These are phyloP conservation scores for Rhynchospora tenuis DNA, from an alignment of 176 grass and related monocot genomes.

Conservation along the genomic window DNA sequence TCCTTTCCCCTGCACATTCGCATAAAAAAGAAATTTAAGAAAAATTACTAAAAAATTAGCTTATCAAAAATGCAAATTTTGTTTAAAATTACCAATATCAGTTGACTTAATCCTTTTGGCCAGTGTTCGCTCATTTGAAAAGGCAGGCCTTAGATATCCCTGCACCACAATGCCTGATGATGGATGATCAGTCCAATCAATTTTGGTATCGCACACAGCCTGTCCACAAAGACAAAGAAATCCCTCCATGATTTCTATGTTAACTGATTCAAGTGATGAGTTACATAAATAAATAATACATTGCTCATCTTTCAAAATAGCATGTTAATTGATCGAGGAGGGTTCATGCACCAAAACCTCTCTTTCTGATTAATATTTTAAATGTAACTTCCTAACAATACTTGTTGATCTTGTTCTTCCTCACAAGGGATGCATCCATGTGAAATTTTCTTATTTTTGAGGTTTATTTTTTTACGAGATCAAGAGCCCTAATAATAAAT, in stretches of 20 bases:
- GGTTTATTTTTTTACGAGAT: neutral
- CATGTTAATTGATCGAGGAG: neutral
- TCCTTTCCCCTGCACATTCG: constrained; percentile 32
- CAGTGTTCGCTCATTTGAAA: constrained; percentile 68
- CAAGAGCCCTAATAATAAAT: neutral
- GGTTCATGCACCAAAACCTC: neutral
- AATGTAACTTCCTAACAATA: neutral
- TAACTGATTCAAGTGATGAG: neutral
- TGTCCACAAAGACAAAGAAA: constrained; percentile 22
- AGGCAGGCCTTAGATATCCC: constrained; percentile 76
- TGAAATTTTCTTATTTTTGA: neutral
- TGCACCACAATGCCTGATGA: constrained; percentile 72
- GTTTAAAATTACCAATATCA: constrained; percentile 9
- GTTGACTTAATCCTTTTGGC: constrained; percentile 44
- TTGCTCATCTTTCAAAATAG: neutral
- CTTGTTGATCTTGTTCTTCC: neutral
- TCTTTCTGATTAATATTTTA: neutral
- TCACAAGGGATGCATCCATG: neutral
- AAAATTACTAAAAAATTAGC: neutral
- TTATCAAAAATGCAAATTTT: neutral
- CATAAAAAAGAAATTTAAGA: constrained; percentile 14
- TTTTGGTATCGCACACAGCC: constrained; percentile 40
- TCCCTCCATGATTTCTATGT: neutral
- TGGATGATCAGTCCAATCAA: constrained; percentile 85
- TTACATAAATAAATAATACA: neutral